Evolutionary conservation across 352 stramenopile genomes (phyloP).

Genomic region (Pythium phragmitis): DNA sequence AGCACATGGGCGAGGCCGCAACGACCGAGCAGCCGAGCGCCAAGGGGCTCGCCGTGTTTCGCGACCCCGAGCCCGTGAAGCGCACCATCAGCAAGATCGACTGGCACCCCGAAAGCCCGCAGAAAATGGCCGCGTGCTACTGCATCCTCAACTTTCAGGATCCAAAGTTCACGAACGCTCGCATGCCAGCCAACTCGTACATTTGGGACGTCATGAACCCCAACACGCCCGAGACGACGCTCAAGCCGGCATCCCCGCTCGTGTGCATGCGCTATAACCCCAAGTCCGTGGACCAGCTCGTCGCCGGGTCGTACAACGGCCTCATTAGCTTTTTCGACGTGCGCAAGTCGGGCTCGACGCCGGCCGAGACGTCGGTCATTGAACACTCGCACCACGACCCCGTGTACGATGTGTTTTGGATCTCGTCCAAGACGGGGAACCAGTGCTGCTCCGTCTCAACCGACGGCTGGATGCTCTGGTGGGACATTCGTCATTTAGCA

Average conservation of each 20-base stretch:
- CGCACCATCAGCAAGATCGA: slow-evolving; percentile 95
- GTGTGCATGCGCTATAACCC: slow-evolving; percentile 95
- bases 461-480: slow-evolving; percentile 93
- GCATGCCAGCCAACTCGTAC: slow-evolving; percentile 87
- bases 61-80: slow-evolving; percentile 93
- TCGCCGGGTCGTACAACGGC: slow-evolving; percentile 96
- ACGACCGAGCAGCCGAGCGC: slow-evolving; percentile 94
- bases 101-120: slow-evolving; percentile 95
- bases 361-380: slow-evolving; percentile 92
- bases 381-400: slow-evolving; percentile 97
- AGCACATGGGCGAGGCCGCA: slow-evolving; percentile 88
- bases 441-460: slow-evolving; percentile 96
- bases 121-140: slow-evolving; percentile 97
- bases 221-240: slow-evolving; percentile 94
- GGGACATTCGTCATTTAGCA: slow-evolving; percentile 86
- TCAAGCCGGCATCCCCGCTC: slow-evolving; percentile 89
- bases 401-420: slow-evolving; percentile 96
- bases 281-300: slow-evolving; percentile 95
- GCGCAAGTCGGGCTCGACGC: slow-evolving; percentile 87
- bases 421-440: slow-evolving; percentile 95
- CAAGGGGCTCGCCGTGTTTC: slow-evolving; percentile 96
- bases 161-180: slow-evolving; percentile 82
- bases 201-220: slow-evolving; percentile 98
- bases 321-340: slow-evolving; percentile 97
- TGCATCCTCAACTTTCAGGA: slow-evolving; percentile 96